Evolutionary conservation across 495 filamentous ascomycete species (phyloP), one percentile per base, ranked within the genome.

Genomic region (Hypoxylon perforatum): DNA sequence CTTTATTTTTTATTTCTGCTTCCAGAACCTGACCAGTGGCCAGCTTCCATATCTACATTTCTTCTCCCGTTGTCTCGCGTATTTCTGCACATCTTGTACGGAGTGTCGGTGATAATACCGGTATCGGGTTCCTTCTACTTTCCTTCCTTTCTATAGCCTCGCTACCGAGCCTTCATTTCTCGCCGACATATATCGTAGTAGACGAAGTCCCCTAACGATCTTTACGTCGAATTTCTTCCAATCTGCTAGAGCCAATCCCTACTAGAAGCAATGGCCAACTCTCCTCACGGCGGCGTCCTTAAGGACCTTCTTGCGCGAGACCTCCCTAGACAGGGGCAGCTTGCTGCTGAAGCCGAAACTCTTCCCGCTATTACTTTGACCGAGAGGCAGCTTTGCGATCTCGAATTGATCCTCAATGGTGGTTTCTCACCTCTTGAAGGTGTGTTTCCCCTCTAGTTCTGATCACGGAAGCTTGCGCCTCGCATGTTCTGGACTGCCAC

Each of bases 351-450:
- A 79, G 93, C 94, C 9, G 94, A 96, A 81, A 89, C 76, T 9
- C 86, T 98, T 42, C 92, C 92, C 30, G 92, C 95, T 14, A 86
- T 99, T 68, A 80, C 90, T 45, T 85, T 99, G 69, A 88, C 86
- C 35, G 95, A 99, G 85, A 87, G 95, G 63, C 95, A 99, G 80
- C 87, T 99, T 18, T 99, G 95, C 80, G 95, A 99, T 83, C 86
- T 99, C 67, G 95, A 99, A 77, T 76, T 99, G 82, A 90, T 99
- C 65, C 87, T 98, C 80, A 97, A 88, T 80, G 95, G 95, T 72
- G 95, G 96, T 54, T 99, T 99, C 81, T 96, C 92, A 66, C 95
- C 95, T 49, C 86, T 99, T 18, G 96, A 98, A 85, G 96, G 94
- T 96, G 72, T 54, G 90, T 85, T 60, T 28, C 10, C 22, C 14